These are phyloP conservation scores for Claviceps sp. DNA, from an alignment of 2,329 filamentous ascomycete genomes.

Conservation along the genomic window DNA sequence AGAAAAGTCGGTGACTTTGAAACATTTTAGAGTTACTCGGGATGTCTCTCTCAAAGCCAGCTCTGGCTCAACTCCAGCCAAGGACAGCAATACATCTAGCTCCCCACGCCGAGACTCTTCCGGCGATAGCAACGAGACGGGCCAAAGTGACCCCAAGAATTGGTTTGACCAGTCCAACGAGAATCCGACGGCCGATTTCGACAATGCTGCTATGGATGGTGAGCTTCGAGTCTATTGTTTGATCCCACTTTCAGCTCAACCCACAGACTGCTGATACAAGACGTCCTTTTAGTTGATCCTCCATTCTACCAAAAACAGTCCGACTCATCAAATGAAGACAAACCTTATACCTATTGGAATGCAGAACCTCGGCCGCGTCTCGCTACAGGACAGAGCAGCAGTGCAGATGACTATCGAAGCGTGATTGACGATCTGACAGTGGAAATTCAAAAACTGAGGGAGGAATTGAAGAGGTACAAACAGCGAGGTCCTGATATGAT, in stretches of 20 bases:
- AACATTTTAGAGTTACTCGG: slow-evolving; percentile 30
- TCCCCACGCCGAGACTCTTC: slow-evolving; percentile 29
- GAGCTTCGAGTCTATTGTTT: slow-evolving; percentile 5
- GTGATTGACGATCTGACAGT: slow-evolving; percentile 82
- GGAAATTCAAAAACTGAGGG: slow-evolving; percentile 67
- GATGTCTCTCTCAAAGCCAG: slow-evolving; percentile 24
- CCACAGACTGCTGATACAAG: neutral
- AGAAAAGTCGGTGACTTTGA: slow-evolving; percentile 33
- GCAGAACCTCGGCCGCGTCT: slow-evolving; percentile 17
- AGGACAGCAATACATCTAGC: slow-evolving; percentile 8
- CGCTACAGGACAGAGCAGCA: slow-evolving; percentile 36
- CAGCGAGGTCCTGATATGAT: slow-evolving; percentile 52
- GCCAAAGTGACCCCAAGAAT: slow-evolving; percentile 33
- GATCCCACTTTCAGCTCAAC: neutral
- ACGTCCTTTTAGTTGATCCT: slow-evolving; percentile 28
- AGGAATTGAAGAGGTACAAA: slow-evolving; percentile 58
- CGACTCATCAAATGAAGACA: slow-evolving; percentile 37
- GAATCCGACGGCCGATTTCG: slow-evolving; percentile 30
- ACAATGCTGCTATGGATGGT: slow-evolving; percentile 35
- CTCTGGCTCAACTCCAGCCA: slow-evolving; percentile 12
- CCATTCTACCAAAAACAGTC: slow-evolving; percentile 42
- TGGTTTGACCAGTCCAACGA: slow-evolving; percentile 44
- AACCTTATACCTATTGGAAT: slow-evolving; percentile 12
- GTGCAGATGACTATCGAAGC: slow-evolving; percentile 61
- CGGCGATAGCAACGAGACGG: slow-evolving; percentile 34